Base-by-base conservation (phyloP, 2,329 filamentous ascomycete species). In the Aspergillus bombycis region DNA sequence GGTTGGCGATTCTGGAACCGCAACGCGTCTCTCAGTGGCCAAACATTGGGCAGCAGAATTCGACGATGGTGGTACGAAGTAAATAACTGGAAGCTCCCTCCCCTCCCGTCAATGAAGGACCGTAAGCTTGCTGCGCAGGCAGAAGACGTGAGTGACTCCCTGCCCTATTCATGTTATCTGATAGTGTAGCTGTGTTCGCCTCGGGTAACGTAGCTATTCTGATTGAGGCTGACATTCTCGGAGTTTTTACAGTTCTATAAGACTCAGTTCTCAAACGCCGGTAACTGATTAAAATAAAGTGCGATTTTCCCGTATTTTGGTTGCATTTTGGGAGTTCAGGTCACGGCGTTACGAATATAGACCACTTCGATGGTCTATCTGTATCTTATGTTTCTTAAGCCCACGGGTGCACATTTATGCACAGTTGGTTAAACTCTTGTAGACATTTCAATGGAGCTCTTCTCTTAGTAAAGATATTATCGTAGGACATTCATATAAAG, bases 41-140 rank as follows among this genome's bases (percentile, higher is more conserved):
- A 87, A 70, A 89, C 88, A 30, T 81, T 91, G 19, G 95, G 95
- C 26, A 92, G 91, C 8, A 87, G 86, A 69, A 81, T 95, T 56
- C 85, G 95, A 71, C 85, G 93, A 68, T 98, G 94, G 95, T 99
- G 95, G 94, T 97, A 93, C 82, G 87, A 86, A 26, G 91, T 96
- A 21, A 98, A 98, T 75, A 93, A 96, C 73, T 98, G 95, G 95
- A 84, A 85, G 56, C 78, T 94, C 62, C 90, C 90, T 5, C 73
- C 79, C 26, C 46, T 71, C 46, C 58, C 65, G n/a, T 70, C 71
- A 46, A 63, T 64, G n/a, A 68, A 68, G 62, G 65, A 73, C 61
- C 65, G 67, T n/a, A 74, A 75, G 61, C 61, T 80, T 52, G 76
- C 78, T 46, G 71, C 71, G 52, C 75, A 79, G 58, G 74, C 81